A percentile compares a stretch with the other conserved stretches of the same genome.
Evolutionary conservation across 176 grass and related monocot species (phyloP).

Genomic region (Triticum turgidum): DNA sequence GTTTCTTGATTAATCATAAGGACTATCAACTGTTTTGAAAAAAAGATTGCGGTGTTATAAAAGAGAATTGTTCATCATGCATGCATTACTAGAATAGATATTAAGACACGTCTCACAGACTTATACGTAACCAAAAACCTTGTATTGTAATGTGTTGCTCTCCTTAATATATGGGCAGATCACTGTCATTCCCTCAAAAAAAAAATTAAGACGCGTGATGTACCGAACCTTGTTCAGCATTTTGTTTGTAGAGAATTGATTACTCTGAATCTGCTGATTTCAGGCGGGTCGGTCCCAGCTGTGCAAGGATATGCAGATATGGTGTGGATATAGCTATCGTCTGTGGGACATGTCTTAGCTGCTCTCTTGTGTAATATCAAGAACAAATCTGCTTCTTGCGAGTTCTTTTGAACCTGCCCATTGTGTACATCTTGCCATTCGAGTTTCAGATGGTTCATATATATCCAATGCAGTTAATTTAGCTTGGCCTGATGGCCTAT

Average conservation of each 20-base stretch:
- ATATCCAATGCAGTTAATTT: too few relatives aligned
- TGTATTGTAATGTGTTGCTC: too few relatives aligned
- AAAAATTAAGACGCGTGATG: not conserved
- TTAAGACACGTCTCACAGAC: too few relatives aligned
- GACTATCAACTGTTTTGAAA: too few relatives aligned
- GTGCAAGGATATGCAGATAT: not conserved
- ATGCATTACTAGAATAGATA: too few relatives aligned
- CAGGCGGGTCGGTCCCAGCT: constrained; percentile 6
- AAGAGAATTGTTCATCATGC: too few relatives aligned
- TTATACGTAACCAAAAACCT: too few relatives aligned
- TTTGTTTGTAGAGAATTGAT: not conserved
- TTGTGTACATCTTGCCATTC: too few relatives aligned
- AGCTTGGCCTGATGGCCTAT: too few relatives aligned
- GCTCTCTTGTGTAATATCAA: constrained; percentile 18
- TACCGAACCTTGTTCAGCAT: not conserved
- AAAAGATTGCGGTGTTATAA: too few relatives aligned
- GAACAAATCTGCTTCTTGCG: not conserved
- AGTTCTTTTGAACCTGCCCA: not conserved
- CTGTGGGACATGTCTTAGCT: not conserved
- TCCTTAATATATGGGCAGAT: not conserved
- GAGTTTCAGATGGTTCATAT: too few relatives aligned
- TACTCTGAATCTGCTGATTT: not conserved
- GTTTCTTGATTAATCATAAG: too few relatives aligned
- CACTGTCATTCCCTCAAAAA: not conserved
- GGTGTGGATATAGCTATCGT: not conserved